Percentiles rank a stretch among this genome's conserved stretches.
phyloP scores from a whole-genome alignment of 2,329 filamentous ascomycete species.

The Graphilbum fragrans region DNA sequence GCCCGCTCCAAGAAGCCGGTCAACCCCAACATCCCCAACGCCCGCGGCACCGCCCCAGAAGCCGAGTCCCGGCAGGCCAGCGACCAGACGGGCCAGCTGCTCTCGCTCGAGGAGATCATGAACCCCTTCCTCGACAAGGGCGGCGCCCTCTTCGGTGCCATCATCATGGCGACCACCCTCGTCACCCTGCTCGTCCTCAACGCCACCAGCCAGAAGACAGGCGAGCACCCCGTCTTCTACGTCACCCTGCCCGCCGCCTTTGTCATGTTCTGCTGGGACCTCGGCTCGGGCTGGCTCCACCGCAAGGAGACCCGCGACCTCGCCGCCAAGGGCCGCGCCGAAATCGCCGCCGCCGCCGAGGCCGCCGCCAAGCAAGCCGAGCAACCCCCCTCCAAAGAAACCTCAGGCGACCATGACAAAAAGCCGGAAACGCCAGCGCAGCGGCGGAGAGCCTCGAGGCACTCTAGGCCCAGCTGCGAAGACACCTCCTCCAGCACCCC shows the following conservation, averaged over 20 bases:
- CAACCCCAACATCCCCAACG: constrained; percentile 61
- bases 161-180: constrained; percentile 56
- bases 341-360: constrained; percentile 29
- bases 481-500: background rate
- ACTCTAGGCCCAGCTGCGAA: constrained; percentile 3
- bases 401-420: background rate
- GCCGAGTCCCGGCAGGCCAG: constrained; percentile 31
- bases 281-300: constrained; percentile 50
- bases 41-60: constrained; percentile 41
- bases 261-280: constrained; percentile 57
- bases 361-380: constrained; percentile 17
- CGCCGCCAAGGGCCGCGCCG: constrained; percentile 39
- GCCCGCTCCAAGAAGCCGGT: constrained; percentile 42
- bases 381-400: too few relatives aligned
- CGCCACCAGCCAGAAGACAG: constrained; percentile 37
- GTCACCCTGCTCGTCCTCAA: constrained; percentile 55
- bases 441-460: constrained; percentile 10
- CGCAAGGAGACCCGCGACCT: constrained; percentile 51
- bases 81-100: constrained; percentile 37
- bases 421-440: background rate
- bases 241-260: constrained; percentile 57
- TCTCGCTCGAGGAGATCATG: constrained; percentile 61
- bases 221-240: constrained; percentile 50
- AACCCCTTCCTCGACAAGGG: constrained; percentile 60
- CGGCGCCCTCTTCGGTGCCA: constrained; percentile 50